Base-by-base conservation (phyloP, 495 filamentous ascomycete species). In the Symbiotaphrina buchneri region DNA sequence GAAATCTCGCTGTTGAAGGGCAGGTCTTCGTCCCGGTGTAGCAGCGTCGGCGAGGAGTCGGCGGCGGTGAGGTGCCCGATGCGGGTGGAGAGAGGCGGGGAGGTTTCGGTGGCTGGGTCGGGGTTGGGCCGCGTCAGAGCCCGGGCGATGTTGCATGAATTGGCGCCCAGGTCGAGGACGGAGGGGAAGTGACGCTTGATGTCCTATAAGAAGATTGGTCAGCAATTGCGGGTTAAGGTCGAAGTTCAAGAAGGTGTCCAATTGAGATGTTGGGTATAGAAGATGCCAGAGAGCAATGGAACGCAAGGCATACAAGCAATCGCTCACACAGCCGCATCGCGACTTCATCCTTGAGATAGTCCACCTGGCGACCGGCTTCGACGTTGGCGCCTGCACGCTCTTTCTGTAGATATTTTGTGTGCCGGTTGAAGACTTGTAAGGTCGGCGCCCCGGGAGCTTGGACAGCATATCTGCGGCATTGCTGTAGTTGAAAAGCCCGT, bases 151-250 rank as follows among this genome's bases (percentile, higher is more conserved):
- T 93, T 87, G 61, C 84, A 93, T 34, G 83, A 71, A 49, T 94
- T 92, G 37, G 90, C 84, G 36, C 87, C 90, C 16, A 94, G 70
- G 49, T 99, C 90, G 40, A 99, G 80, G 27, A 84, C 79, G 29
- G 67, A 54, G 16, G 74, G 69, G 47, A 90, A 87, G 21, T 66
- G 55, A 17, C 90, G 79, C 41, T 90, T 91, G 53, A 95, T 84
- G 43, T 94, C 81, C 77, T 91, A 26, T 30, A 14, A 8, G 13
- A 13, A 14, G 15, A 7, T 5, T 15, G 7, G 4, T 34, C 19
- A 18, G 16, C 20, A 24, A 7, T 24, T 10, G 15, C 10, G 6
- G 18, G 8, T 30, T 15, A 15, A 30, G 14, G 8, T 25, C 22
- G 8, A 7, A 8, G 7, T 13, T 13, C 13, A 8, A 13, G 13